Percentiles rank a stretch among this genome's conserved stretches.
Evolutionary conservation across 305 asterid genomes (phyloP).

Genomic region (Ilex paraguariensis): DNA sequence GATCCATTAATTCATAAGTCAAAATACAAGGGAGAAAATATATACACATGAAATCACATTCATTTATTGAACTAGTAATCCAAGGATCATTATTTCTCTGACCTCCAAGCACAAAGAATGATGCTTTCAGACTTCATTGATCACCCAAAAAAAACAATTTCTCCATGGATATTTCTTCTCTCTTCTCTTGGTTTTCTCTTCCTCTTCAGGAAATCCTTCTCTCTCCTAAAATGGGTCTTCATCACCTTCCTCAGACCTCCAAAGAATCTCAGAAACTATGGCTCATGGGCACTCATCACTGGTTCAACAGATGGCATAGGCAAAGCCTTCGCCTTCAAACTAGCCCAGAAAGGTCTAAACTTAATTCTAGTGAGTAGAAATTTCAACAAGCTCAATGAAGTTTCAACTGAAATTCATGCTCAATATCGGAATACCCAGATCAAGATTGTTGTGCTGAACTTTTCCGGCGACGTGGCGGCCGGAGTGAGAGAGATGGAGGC

Average conservation of each 20-base stretch:
- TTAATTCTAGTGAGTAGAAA: slow-evolving; percentile 55
- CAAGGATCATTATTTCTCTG: no score
- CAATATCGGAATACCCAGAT: slow-evolving; percentile 24
- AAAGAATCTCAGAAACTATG: slow-evolving; percentile 57
- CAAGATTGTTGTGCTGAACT: slow-evolving; percentile 39
- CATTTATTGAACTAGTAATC: no score
- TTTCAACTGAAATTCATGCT: slow-evolving; percentile 30
- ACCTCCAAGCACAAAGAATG: slow-evolving; percentile 15
- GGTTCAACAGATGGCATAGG: slow-evolving; percentile 93
- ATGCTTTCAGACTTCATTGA: slow-evolving; percentile 22
- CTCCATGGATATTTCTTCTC: slow-evolving; percentile 37
- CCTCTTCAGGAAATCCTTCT: slow-evolving; percentile 22
- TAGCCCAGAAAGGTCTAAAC: slow-evolving; percentile 58
- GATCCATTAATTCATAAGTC: no score
- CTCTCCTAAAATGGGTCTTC: slow-evolving; percentile 47
- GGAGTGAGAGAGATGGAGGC: slow-evolving; percentile 30
- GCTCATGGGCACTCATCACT: slow-evolving; percentile 78
- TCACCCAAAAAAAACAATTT: slow-evolving; percentile 27
- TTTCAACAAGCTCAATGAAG: slow-evolving; percentile 31
- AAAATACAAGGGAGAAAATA: no score
- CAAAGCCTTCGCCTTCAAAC: slow-evolving; percentile 57
- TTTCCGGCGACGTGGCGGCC: slow-evolving; percentile 16
- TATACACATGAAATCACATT: no score
- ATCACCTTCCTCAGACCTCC: slow-evolving; percentile 33
- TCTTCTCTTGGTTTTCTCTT: slow-evolving; percentile 43